Conservation (phyloP, 352 stramenopile genomes). For the Phytophthora ohioensis region DNA sequence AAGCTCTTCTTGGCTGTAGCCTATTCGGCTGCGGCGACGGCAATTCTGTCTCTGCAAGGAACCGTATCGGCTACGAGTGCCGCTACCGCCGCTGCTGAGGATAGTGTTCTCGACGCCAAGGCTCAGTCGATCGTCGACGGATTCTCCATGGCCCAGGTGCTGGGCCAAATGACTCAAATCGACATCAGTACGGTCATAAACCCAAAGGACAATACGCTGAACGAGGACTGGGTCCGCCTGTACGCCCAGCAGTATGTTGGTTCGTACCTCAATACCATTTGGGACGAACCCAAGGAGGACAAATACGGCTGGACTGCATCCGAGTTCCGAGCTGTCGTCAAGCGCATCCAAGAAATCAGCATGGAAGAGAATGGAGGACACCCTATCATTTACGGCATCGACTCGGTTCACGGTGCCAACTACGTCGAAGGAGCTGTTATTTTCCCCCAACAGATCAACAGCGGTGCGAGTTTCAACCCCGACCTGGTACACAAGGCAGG, state of each 20-base stretch:
- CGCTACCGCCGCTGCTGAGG: constrained; percentile 7
- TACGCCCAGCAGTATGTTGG: constrained; percentile 84
- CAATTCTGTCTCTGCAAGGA: constrained; percentile 9
- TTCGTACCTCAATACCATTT: constrained; percentile 88
- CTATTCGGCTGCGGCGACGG: constrained; percentile 4
- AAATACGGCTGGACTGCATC: constrained; percentile 57
- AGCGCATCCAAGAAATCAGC: constrained; percentile 76
- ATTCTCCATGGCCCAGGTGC: constrained; percentile 43
- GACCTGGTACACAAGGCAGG: constrained; percentile 70
- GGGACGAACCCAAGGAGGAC: constrained; percentile 44
- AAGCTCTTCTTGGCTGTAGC: constrained; percentile 22
- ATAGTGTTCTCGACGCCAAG: constrained; percentile 17
- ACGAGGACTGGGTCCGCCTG: constrained; percentile 59
- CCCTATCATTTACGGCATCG: constrained; percentile 86
- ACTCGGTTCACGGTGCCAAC: constrained; percentile 90
- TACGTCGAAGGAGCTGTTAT: constrained; percentile 83
- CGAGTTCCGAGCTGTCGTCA: constrained; percentile 71
- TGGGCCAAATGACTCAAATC: constrained; percentile 92
- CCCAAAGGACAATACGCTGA: constrained; percentile 59
- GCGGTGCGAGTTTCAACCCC: constrained; percentile 88
- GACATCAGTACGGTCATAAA: constrained; percentile 81
- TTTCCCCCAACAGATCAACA: constrained; percentile 90
- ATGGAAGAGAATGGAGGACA: constrained; percentile 66
- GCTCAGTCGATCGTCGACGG: constrained; percentile 34
- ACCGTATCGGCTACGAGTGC: constrained; percentile 13